Percentiles rank a stretch among this genome's conserved stretches.
These are phyloP conservation scores for Calonectria pseudoreteaudii DNA, from an alignment of 2,329 filamentous ascomycete genomes.

Conservation along the genomic window DNA sequence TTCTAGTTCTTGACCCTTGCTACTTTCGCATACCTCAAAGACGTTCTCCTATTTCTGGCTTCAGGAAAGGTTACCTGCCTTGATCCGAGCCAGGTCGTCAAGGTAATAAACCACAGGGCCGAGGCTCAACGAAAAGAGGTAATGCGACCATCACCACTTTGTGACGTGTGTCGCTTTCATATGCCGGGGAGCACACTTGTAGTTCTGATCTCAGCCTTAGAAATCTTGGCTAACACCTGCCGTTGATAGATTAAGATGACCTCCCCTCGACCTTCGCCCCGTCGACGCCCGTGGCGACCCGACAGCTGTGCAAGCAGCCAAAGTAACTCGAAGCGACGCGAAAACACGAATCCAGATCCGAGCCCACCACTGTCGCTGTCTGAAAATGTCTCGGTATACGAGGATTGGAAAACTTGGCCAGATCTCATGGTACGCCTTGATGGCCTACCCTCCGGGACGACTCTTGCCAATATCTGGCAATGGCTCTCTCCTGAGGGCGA, in stretches of 20 bases:
- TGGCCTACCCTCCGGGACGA: conserved; percentile 50
- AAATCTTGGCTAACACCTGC: not conserved
- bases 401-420: conserved; percentile 50
- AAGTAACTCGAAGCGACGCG: not conserved
- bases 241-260: not conserved
- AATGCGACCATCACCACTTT: not conserved
- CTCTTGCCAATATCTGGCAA: conserved; percentile 60
- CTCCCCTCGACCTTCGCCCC: not conserved
- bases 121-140: not conserved
- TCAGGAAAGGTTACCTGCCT: not conserved
- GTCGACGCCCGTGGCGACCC: not conserved
- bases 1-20: not conserved
- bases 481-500: conserved; percentile 65
- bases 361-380: not conserved
- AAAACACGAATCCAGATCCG: not conserved
- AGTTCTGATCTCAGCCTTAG: too few relatives aligned
- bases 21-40: not conserved
- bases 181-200: not conserved
- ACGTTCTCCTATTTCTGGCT: not conserved
- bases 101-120: not conserved
- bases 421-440: conserved; percentile 48
- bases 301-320: not conserved
- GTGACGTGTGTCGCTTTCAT: not conserved
- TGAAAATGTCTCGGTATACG: not conserved
- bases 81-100: not conserved